Evolutionary conservation across 495 filamentous ascomycete species (phyloP).

Genomic region (Bacidia rubella): DNA sequence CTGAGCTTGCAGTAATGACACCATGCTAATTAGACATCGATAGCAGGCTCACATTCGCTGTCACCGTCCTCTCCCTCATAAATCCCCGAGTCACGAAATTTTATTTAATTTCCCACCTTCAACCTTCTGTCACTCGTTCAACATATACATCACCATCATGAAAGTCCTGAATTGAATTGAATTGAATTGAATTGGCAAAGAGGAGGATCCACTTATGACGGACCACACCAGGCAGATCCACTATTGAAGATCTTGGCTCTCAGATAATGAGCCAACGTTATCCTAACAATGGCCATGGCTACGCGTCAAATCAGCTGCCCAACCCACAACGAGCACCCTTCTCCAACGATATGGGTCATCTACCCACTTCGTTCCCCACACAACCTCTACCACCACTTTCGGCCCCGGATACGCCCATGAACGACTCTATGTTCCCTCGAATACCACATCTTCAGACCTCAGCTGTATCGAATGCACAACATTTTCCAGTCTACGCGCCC

Average conservation of each 20-base stretch:
- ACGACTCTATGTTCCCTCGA: background rate
- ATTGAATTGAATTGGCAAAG: too few relatives aligned
- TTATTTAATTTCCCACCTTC: background rate
- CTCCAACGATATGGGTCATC: constrained; percentile 3
- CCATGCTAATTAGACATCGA: background rate
- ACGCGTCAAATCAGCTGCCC: constrained; percentile 2
- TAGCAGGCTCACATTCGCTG: background rate
- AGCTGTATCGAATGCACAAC: constrained; percentile 3
- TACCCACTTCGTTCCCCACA: background rate
- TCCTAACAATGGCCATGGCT: constrained; percentile 9
- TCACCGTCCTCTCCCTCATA: background rate
- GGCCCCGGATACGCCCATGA: background rate
- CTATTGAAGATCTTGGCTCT: too few relatives aligned
- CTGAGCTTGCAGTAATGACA: background rate
- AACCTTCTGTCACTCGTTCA: too few relatives aligned
- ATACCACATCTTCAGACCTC: constrained; percentile 1
- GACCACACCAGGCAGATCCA: too few relatives aligned
- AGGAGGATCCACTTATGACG: background rate
- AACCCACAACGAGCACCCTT: constrained; percentile 5
- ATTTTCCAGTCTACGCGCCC: constrained; percentile 9
- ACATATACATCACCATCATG: too few relatives aligned
- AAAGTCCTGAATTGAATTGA: too few relatives aligned
- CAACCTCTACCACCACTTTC: constrained; percentile 4
- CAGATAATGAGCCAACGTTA: constrained; percentile 13
- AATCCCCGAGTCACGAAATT: background rate